Conservation (phyloP, 768 basidiomycete genomes). For the Tubosaeta sp. region DNA sequence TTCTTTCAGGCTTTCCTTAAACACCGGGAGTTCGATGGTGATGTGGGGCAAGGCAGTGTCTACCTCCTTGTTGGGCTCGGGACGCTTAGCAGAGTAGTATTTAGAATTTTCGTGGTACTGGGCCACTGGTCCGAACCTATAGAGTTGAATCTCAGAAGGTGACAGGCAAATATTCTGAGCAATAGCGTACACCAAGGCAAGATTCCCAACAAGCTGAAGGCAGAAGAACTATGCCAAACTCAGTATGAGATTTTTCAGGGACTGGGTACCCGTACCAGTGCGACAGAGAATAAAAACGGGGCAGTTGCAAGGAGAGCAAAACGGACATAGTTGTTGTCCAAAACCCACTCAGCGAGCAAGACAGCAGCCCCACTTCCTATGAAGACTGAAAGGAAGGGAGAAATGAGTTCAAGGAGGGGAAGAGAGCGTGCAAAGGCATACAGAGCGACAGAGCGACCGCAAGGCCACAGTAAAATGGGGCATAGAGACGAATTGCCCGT, state of each 20-base stretch:
- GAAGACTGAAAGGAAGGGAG: conserved; percentile 49
- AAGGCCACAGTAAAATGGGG: conserved; percentile 68
- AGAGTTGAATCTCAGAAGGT: conserved; percentile 1
- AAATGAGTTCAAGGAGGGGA: conserved; percentile 7
- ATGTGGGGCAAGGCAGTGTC: conserved; percentile 67
- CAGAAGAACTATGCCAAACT: conserved; percentile 57
- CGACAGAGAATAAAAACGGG: conserved; percentile 74
- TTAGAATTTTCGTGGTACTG: conserved; percentile 82
- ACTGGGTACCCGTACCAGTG: conserved; percentile 46
- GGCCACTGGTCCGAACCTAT: conserved; percentile 74
- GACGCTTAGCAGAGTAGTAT: conserved; percentile 72
- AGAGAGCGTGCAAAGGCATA: conserved; percentile 33
- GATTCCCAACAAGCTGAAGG: conserved; percentile 60
- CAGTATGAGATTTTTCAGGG: conserved; percentile 2
- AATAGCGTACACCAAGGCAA: conserved; percentile 50
- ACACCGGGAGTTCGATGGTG: conserved; percentile 81
- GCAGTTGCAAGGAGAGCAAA: conserved; percentile 61
- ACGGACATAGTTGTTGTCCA: conserved; percentile 58
- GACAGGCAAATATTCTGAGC: background rate
- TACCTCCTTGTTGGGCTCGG: conserved; percentile 55
- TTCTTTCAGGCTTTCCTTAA: conserved; percentile 76
- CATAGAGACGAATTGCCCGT: conserved; percentile 60
- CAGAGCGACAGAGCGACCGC: conserved; percentile 61
- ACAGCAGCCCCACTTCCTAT: conserved; percentile 55
- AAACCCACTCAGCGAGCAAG: conserved; percentile 61